Percentiles rank a stretch among this genome's conserved stretches.
These are phyloP conservation scores for Aspergillus niger DNA, from an alignment of 2,329 filamentous ascomycete species.

Conservation along the genomic window DNA sequence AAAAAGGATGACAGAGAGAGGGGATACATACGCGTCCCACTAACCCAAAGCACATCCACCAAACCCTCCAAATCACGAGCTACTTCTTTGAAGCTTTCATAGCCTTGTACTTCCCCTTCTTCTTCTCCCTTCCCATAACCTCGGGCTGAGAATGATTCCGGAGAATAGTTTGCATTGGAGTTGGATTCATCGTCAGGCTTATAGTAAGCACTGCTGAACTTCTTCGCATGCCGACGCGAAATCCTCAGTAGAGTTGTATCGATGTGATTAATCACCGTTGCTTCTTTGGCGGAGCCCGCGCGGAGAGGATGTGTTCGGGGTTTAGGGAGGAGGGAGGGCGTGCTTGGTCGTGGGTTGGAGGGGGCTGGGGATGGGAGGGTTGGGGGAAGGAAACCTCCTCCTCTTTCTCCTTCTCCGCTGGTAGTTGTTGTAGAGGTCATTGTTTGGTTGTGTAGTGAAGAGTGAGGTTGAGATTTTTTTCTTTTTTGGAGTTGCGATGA, in stretches of 20 bases:
- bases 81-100: conserved; percentile 67
- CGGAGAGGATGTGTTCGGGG: conserved; percentile 56
- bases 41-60: conserved; percentile 81
- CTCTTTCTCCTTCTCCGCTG: background rate
- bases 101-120: conserved; percentile 49
- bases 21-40: conserved; percentile 73
- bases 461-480: background rate
- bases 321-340: conserved; percentile 50
- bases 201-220: conserved; percentile 40
- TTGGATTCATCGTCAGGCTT: too few species aligned
- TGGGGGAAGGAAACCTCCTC: conserved; percentile 45
- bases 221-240: conserved; percentile 56
- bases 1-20: background rate
- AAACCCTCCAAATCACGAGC: conserved; percentile 73
- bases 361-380: conserved; percentile 25
- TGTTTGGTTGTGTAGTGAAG: background rate
- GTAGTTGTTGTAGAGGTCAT: conserved; percentile 16
- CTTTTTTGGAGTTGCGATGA: too few species aligned
- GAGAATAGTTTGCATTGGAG: background rate
- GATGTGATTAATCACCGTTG: conserved; percentile 58
- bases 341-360: conserved; percentile 1
- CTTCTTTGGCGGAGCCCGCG: conserved; percentile 61
- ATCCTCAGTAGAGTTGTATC: conserved; percentile 56
- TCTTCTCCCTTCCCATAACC: conserved; percentile 2
- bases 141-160: background rate